Conservation (phyloP, 306 rosid species). For the Amphicarpaea edgeworthii region DNA sequence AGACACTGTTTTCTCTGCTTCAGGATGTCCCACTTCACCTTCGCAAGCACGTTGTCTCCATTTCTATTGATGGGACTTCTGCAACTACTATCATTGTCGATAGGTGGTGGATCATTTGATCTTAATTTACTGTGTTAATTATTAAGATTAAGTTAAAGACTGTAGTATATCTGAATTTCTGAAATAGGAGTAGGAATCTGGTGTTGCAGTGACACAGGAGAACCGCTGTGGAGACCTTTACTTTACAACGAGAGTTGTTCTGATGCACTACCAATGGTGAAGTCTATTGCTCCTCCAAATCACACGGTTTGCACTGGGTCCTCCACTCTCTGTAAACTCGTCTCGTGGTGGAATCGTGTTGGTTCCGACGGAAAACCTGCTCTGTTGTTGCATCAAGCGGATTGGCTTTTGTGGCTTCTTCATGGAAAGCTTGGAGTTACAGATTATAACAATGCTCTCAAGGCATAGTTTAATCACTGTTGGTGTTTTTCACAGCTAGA, state of each 20-base stretch:
- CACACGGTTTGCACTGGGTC: conserved; percentile 92
- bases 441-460: conserved; percentile 90
- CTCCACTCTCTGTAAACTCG: conserved; percentile 88
- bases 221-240: conserved; percentile 75
- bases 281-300: conserved; percentile 86
- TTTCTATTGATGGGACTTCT: conserved; percentile 94
- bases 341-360: conserved; percentile 79
- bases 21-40: conserved; percentile 71
- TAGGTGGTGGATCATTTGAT: conserved; percentile 60
- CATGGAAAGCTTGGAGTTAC: conserved; percentile 91
- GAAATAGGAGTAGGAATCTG: conserved; percentile 48
- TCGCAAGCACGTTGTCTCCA: conserved; percentile 64
- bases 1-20: conserved; percentile 72
- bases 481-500: conserved; percentile 3
- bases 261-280: conserved; percentile 78
- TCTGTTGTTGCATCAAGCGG: conserved; percentile 88
- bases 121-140: conserved; percentile 20
- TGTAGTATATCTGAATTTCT: conserved; percentile 43
- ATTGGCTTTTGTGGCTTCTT: conserved; percentile 95
- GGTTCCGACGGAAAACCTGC: conserved; percentile 62
- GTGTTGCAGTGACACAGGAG: conserved; percentile 74
- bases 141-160: background rate
- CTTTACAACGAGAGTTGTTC: conserved; percentile 85
- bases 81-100: conserved; percentile 88
- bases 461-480: conserved; percentile 52